A percentile compares a stretch with the other conserved stretches of the same genome.
phyloP scores from a whole-genome alignment of 2,329 filamentous ascomycete species.

The Colletotrichum lupini region DNA sequence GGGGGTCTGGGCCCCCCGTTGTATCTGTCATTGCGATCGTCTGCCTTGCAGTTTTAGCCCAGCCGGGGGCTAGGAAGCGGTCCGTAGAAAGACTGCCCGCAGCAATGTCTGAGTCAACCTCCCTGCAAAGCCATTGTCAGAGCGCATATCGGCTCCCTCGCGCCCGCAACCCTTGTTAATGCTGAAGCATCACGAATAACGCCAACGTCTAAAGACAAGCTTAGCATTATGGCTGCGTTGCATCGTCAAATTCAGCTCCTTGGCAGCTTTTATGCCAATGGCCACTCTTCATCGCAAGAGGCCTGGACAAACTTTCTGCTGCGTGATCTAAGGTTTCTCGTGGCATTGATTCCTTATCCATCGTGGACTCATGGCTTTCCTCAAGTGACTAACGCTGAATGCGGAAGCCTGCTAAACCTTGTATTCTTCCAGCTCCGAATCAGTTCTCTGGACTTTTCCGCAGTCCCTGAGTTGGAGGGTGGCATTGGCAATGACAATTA shows the following conservation, averaged over 20 bases:
- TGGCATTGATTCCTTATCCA: no score
- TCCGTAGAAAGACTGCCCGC: not conserved
- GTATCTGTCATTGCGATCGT: constrained; percentile 27
- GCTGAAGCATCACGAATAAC: not conserved
- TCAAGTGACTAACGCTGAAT: no score
- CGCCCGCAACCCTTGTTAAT: not conserved
- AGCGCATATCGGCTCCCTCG: not conserved
- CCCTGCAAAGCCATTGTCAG: not conserved
- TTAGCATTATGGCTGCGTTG: not conserved
- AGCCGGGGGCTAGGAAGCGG: not conserved
- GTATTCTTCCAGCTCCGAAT: no score
- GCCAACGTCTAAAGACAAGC: not conserved
- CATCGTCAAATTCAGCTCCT: not conserved
- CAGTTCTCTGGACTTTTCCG: no score
- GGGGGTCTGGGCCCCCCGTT: not conserved
- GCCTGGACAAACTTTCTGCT: not conserved
- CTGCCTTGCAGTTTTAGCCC: not conserved
- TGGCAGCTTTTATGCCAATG: not conserved
- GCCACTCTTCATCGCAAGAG: not conserved
- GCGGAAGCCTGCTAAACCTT: no score
- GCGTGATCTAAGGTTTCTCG: not conserved
- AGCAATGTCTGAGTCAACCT: constrained; percentile 14
- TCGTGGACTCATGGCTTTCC: no score
- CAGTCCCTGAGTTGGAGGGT: no score
- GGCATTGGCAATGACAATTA: no score